Conservation (phyloP, 1,284 basidiomycete genomes). For the Tylopilus sp. region DNA sequence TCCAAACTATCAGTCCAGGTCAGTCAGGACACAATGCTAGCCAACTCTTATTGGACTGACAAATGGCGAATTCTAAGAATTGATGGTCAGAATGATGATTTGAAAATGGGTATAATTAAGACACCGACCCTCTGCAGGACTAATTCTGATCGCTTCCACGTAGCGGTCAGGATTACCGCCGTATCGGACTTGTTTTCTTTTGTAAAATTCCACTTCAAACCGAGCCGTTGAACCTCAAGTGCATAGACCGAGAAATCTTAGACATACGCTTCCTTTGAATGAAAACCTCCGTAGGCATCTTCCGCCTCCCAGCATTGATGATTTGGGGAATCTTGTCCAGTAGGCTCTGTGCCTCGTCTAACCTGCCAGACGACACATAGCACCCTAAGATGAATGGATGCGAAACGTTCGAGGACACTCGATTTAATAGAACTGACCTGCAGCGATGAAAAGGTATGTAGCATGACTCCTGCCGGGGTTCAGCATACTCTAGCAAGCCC, state of each 20-base stretch:
- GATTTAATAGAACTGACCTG: constrained; percentile 38
- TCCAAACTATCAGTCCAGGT: constrained; percentile 55
- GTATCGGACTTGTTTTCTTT: constrained; percentile 55
- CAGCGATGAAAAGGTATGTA: constrained; percentile 73
- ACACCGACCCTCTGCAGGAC: constrained; percentile 60
- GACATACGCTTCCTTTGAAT: constrained; percentile 64
- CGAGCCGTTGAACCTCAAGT: not conserved
- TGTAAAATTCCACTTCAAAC: constrained; percentile 63
- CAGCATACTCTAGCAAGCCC: not conserved
- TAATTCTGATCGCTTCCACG: constrained; percentile 56
- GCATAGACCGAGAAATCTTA: not conserved
- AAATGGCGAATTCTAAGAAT: constrained; percentile 52
- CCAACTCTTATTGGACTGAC: constrained; percentile 36
- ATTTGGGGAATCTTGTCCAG: constrained; percentile 58
- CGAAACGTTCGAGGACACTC: not conserved
- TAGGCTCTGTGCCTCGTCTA: constrained; percentile 53
- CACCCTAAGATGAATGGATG: constrained; percentile 44
- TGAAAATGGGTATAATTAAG: not conserved
- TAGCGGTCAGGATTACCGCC: constrained; percentile 51
- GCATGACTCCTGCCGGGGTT: constrained; percentile 57
- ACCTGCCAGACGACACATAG: constrained; percentile 51
- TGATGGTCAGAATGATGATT: constrained; percentile 1
- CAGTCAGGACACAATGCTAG: not conserved
- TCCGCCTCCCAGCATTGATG: constrained; percentile 60
- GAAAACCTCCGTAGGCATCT: constrained; percentile 68